Conservation (phyloP, 179 eudicot genomes). For the Dionaea muscipula region DNA sequence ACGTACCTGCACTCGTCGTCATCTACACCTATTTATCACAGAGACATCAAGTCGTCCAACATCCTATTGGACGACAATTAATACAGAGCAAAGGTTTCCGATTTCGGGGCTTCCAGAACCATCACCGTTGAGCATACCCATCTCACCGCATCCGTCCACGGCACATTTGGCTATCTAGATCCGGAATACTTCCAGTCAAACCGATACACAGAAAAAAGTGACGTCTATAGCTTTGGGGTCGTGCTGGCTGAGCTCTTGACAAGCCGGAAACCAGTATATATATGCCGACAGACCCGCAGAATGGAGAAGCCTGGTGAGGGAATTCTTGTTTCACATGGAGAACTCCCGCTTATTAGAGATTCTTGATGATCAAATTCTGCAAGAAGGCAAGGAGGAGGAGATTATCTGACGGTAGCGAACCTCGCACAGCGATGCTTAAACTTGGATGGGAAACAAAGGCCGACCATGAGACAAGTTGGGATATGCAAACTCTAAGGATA, state of each 20-base stretch:
- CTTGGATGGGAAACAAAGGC: conserved; percentile 24
- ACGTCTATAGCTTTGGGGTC: conserved; percentile 39
- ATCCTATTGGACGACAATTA: conserved; percentile 28
- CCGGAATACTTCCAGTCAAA: conserved; percentile 24
- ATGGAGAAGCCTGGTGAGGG: conserved; percentile 18
- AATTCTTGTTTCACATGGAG: conserved; percentile 20
- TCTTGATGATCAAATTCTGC: conserved; percentile 14
- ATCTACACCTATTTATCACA: conserved; percentile 22
- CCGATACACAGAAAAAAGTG: conserved; percentile 24
- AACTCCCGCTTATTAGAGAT: conserved; percentile 12
- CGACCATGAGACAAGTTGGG: conserved; percentile 22
- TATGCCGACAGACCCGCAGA: not conserved
- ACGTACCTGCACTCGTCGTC: conserved; percentile 29
- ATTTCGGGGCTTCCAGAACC: conserved; percentile 25
- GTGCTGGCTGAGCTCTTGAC: conserved; percentile 40
- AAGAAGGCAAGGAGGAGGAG: conserved; percentile 15
- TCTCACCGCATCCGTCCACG: conserved; percentile 22
- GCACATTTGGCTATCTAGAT: conserved; percentile 27
- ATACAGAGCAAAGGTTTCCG: conserved; percentile 25
- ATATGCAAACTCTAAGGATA: no score
- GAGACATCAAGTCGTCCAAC: conserved; percentile 26
- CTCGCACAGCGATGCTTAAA: conserved; percentile 26
- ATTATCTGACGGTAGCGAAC: conserved; percentile 12
- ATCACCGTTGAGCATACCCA: conserved; percentile 22
- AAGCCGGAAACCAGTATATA: conserved; percentile 20